Conservation (phyloP, 1,284 basidiomycete species). For the Ganoderma leucocontextum region DNA sequence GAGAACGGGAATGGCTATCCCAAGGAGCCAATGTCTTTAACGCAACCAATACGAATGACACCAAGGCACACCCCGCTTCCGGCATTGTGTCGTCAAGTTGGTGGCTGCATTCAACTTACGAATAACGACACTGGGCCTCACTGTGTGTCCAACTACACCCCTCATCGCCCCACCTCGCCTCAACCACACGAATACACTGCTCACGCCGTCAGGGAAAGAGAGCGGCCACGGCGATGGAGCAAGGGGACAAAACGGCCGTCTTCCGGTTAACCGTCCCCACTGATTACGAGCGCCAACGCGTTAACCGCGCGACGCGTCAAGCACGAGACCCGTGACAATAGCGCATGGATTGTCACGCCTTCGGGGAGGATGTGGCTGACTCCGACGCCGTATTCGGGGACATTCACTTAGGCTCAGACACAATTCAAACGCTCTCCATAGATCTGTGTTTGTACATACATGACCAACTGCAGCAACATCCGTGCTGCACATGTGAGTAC, state of each 20-base stretch:
- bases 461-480: not conserved
- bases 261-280: too few relatives aligned
- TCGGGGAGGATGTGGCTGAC: not conserved
- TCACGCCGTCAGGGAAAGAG: too few relatives aligned
- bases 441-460: not conserved
- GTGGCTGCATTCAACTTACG: too few relatives aligned
- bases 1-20: too few relatives aligned
- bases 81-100: too few relatives aligned
- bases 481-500: not conserved
- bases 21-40: too few relatives aligned
- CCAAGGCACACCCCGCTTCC: too few relatives aligned
- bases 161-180: not conserved
- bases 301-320: not conserved
- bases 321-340: not conserved
- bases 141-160: not conserved
- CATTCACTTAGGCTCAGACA: not conserved
- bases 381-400: not conserved
- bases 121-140: too few relatives aligned
- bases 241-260: not conserved
- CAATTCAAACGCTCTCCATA: not conserved
- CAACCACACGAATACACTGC: not conserved
- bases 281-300: not conserved
- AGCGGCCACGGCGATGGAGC: not conserved
- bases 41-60: too few relatives aligned
- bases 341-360: not conserved